A percentile compares a stretch with the other conserved stretches of the same genome.
Evolutionary conservation across 2,329 filamentous ascomycete genomes (phyloP).

Genomic region (Colletotrichum salicis): DNA sequence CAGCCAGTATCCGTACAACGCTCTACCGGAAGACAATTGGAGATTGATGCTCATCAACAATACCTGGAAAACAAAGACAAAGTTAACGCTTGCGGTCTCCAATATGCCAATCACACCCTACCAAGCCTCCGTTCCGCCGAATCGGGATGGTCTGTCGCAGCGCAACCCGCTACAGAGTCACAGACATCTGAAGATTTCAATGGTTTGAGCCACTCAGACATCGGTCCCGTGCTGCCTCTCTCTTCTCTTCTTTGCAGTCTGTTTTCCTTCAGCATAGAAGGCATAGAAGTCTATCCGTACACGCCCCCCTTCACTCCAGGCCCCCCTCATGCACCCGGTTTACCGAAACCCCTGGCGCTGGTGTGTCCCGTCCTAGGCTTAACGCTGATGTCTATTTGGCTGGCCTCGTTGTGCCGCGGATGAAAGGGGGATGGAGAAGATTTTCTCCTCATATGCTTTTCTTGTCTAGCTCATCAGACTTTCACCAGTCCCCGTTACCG

Average conservation of each 20-base stretch:
- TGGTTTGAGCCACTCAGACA: constrained; percentile 28
- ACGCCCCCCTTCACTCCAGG: constrained; percentile 20
- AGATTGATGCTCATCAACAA: neutral
- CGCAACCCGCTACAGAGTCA: constrained; percentile 33
- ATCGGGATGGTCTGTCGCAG: constrained; percentile 29
- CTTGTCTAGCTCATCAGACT: neutral
- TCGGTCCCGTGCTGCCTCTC: neutral
- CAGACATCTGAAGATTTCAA: constrained; percentile 33
- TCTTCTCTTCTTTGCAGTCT: neutral
- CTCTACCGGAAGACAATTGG: neutral
- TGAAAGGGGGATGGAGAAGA: constrained; percentile 17
- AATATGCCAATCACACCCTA: neutral
- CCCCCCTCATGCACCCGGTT: constrained; percentile 1
- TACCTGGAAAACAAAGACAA: neutral
- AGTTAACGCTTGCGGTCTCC: constrained; percentile 19
- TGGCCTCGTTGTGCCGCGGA: constrained; percentile 25
- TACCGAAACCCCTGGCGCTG: constrained; percentile 28
- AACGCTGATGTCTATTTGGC: neutral
- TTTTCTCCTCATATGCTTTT: constrained; percentile 31
- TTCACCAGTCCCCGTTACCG: neutral
- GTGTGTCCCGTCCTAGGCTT: neutral
- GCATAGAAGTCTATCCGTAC: constrained; percentile 5
- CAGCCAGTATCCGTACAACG: constrained; percentile 9
- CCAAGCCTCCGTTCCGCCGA: constrained; percentile 35
- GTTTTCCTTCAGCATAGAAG: neutral